A percentile compares a stretch with the other conserved stretches of the same genome.
Evolutionary conservation across 2,329 filamentous ascomycete genomes (phyloP).

Genomic region (Bisporella sp.): DNA sequence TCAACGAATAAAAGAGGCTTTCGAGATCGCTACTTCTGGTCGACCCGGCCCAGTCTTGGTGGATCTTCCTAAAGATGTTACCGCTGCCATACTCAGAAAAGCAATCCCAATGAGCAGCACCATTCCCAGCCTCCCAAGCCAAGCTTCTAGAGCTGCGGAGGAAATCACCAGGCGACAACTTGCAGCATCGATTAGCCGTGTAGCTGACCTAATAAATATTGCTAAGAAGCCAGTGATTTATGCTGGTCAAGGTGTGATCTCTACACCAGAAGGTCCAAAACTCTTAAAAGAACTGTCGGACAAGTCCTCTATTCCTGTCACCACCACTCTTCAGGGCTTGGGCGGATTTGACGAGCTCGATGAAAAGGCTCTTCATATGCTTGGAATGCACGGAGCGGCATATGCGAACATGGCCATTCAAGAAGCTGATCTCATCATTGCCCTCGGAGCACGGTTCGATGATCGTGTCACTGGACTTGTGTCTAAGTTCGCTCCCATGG

Average conservation of each 20-base stretch:
- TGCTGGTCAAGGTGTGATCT: conserved; percentile 83
- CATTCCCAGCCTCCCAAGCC: conserved; percentile 70
- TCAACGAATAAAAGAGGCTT: conserved; percentile 91
- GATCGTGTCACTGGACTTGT: conserved; percentile 85
- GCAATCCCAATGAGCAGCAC: conserved; percentile 65
- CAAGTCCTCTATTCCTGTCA: conserved; percentile 87
- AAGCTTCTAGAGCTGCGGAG: conserved; percentile 74
- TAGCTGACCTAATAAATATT: conserved; percentile 75
- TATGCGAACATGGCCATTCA: conserved; percentile 99
- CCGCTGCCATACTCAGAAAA: conserved; percentile 71
- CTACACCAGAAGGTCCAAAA: conserved; percentile 68
- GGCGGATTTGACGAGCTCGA: conserved; percentile 91
- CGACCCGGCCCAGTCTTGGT: conserved; percentile 91
- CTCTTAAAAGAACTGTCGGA: conserved; percentile 82
- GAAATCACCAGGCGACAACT: conserved; percentile 68
- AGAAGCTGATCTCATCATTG: conserved; percentile 91
- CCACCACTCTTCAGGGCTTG: conserved; percentile 89
- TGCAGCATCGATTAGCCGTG: conserved; percentile 63
- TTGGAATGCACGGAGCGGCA: conserved; percentile 95
- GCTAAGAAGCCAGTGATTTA: conserved; percentile 95
- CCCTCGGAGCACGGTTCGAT: conserved; percentile 88
- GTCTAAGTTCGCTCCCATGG: conserved; percentile 80
- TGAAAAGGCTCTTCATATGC: conserved; percentile 93
- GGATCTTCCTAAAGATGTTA: conserved; percentile 94
- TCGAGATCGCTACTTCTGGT: conserved; percentile 93